Evolutionary conservation across 768 basidiomycete genomes (phyloP), one percentile per base, ranked within the genome.

Genomic region (Amanita pseudoporphyria): DNA sequence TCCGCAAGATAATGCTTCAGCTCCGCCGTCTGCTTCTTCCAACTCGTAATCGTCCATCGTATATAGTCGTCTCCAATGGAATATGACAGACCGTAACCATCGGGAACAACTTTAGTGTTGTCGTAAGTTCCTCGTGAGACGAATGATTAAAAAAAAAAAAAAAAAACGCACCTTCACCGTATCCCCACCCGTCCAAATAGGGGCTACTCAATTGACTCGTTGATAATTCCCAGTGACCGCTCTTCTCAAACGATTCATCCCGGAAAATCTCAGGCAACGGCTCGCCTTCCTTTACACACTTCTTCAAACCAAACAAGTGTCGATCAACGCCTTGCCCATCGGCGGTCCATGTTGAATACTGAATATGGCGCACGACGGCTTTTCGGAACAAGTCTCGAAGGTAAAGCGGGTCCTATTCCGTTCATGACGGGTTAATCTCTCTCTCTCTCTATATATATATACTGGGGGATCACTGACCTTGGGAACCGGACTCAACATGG

Each of bases 261-360:
- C 60, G 73, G 70, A 89, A 94, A 2, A 96, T 70, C 53, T 66
- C 78, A 1, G 89, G 94, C 31, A 82, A 53, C 30, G 68, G 58
- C 65, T 97, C 94, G 24, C 81, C 87, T 9, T 79, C 77, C 40
- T 73, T 69, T 41, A 97, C 56, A 58, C 88, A 69, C 71, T 82
- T 86, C 71, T 88, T 94, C 57, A 99, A 68, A 6, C 94, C 96
- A 64, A 94, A 97, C 52, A 98, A 69, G 66, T 99, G 96, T 30
- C 95, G 75, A 65, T 98, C 95, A 18, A 99, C 91, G 39, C 94
- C 96, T 64, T 88, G 83, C 1, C 87, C 96, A 53, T 95, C 89
- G 1, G 92, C 88, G 0, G 95, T 94, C 87, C 91, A 94, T 2
- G 76, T 71, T 2, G 86, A 79, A 62, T 97, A 97, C 64, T 87